These are phyloP conservation scores for Pestalotiopsis sp. DNA, from an alignment of 2,329 filamentous ascomycete genomes.

Conservation along the genomic window DNA sequence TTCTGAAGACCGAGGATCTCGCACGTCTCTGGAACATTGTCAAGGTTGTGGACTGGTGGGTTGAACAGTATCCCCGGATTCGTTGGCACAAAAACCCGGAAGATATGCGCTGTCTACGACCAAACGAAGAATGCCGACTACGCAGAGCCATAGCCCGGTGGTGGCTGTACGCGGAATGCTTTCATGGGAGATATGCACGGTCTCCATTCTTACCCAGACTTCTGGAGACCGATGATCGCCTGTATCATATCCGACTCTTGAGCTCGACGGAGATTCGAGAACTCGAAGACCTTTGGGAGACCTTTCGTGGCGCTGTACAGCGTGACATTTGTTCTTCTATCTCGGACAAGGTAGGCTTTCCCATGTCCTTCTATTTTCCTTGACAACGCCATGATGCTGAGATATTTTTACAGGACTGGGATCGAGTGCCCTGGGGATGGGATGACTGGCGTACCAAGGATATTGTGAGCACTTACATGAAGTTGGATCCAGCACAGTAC, in stretches of 20 bases:
- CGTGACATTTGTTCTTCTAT: conserved; percentile 33
- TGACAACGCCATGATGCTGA: neutral
- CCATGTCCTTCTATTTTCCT: neutral
- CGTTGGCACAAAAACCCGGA: conserved; percentile 50
- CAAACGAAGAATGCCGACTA: conserved; percentile 47
- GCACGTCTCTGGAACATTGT: conserved; percentile 32
- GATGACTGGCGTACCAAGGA: conserved; percentile 29
- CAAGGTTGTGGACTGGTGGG: conserved; percentile 41
- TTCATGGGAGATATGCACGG: conserved; percentile 47
- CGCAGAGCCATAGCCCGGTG: conserved; percentile 55
- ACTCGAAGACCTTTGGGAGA: conserved; percentile 26
- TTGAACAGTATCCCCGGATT: conserved; percentile 40
- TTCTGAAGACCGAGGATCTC: conserved; percentile 28
- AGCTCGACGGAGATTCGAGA: conserved; percentile 31
- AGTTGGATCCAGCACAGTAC: conserved; percentile 49
- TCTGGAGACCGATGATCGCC: conserved; percentile 27
- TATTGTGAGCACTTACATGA: conserved; percentile 44
- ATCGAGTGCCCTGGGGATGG: conserved; percentile 29
- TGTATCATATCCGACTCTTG: conserved; percentile 29
- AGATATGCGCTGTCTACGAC: conserved; percentile 45
- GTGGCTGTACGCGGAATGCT: conserved; percentile 58
- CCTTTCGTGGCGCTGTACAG: conserved; percentile 26
- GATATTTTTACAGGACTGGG: neutral
- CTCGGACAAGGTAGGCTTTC: conserved; percentile 25
- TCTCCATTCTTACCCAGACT: conserved; percentile 19